Evolutionary conservation across 2,329 filamentous ascomycete genomes (phyloP), one percentile per base, ranked within the genome.

Genomic region (Cordyceps pruinosa): DNA sequence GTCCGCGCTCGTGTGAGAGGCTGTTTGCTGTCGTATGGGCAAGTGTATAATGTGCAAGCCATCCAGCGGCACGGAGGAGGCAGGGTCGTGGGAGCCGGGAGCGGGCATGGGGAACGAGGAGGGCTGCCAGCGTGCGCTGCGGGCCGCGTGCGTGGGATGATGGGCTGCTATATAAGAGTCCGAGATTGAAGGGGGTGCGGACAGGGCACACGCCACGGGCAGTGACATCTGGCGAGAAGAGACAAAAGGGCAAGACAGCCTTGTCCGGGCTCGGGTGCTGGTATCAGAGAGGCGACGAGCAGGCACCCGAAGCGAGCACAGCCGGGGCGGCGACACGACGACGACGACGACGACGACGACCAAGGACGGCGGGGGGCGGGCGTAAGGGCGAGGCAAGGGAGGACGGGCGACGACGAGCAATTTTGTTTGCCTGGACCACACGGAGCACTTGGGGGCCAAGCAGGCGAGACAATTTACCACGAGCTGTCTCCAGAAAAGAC

Each of bases 61-160:
- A 42, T 57, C 39, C 51, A 58, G 34, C 39, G 55, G 44, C 44
- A 47, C 55, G 37, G 57, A 58, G 30, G 39, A 59, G 32, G 39
- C 51, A 56, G 44, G 26, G 42, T 60, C 35, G 45, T 60, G 26
- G 37, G 26, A 35, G 19, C 30, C 58, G 58, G 53, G 19, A 46
- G 58, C 34, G 51, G 47, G 58, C 58, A 59, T 59, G 23, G 47
- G 47, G 37, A 35, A 30, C 42, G 35, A 56, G 15, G 44, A 54
- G 42, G 34, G 50, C 28, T 21, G 37, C 50, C 47, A 58, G 44
- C 42, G 35, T 34, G 37, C 23, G 44, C 25, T n/a, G 13, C 21
- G 45, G 48, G 49, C 45, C 28, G 57, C 42, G 26, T 47, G 12
- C 17, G 9, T 35, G 35, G 45, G 54, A 42, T 9, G 32, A 12